phyloP scores from a whole-genome alignment of 2,329 filamentous ascomycete species.

The Pyricularia grisea region DNA sequence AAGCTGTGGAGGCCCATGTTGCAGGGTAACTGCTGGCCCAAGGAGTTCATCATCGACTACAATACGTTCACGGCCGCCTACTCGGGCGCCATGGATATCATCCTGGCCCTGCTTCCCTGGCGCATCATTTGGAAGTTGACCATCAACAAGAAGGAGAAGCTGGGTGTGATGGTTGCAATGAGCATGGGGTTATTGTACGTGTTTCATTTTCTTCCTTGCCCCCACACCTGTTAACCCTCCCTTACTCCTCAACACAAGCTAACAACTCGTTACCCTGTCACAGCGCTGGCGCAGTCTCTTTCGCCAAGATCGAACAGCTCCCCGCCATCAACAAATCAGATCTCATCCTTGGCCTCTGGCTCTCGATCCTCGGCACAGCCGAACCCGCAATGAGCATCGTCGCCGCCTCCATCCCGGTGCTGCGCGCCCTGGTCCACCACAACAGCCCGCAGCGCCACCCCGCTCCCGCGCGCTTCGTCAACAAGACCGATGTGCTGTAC shows the following conservation, averaged over 20 bases:
- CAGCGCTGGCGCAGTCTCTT: conserved; percentile 4
- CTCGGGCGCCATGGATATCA: conserved; percentile 27
- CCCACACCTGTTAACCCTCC: background rate
- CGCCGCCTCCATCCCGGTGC: conserved; percentile 10
- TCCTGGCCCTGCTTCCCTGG: conserved; percentile 30
- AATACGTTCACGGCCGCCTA: conserved; percentile 13
- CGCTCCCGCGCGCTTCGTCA: background rate
- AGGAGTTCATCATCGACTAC: conserved; percentile 17
- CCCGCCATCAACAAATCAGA: conserved; percentile 4
- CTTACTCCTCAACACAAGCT: background rate
- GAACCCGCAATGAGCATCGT: conserved; percentile 11
- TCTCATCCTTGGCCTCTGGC: conserved; percentile 3
- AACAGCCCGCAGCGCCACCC: background rate
- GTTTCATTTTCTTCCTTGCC: background rate
- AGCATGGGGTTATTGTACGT: conserved; percentile 31
- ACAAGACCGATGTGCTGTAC: background rate
- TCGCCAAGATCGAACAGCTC: conserved; percentile 7
- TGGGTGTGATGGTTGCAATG: conserved; percentile 30
- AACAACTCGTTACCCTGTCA: background rate
- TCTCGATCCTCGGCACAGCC: conserved; percentile 9
- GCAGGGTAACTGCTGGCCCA: conserved; percentile 21
- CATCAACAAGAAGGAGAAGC: conserved; percentile 29
- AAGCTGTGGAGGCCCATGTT: conserved; percentile 18
- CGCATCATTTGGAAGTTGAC: conserved; percentile 27
- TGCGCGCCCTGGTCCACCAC: conserved; percentile 7